A percentile compares a stretch with the other conserved stretches of the same genome.
These are phyloP conservation scores for Penicillium pancosmium DNA, from an alignment of 495 filamentous ascomycete species.

Conservation along the genomic window DNA sequence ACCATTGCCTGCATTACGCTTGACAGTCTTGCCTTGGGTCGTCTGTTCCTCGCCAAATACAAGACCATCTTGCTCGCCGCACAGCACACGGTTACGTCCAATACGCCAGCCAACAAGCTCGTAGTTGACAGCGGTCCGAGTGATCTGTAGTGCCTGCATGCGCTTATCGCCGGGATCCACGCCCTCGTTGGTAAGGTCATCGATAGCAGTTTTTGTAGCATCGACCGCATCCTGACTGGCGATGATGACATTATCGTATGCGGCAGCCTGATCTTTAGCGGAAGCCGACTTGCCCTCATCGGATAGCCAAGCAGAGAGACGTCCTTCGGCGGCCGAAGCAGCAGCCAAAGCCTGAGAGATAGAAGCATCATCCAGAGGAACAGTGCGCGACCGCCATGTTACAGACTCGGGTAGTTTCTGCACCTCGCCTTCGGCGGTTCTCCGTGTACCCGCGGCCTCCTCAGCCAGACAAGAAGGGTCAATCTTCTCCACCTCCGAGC, in stretches of 20 bases:
- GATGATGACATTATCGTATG: constrained; percentile 88
- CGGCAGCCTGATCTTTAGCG: constrained; percentile 65
- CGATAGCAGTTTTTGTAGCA: constrained; percentile 87
- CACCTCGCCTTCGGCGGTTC: constrained; percentile 48
- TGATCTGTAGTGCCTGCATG: constrained; percentile 92
- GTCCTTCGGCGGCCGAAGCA: constrained; percentile 55
- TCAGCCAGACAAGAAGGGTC: constrained; percentile 69
- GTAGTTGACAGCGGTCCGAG: constrained; percentile 89
- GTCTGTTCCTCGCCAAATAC: constrained; percentile 57
- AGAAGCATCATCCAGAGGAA: constrained; percentile 88
- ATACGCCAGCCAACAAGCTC: constrained; percentile 92
- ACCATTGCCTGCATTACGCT: constrained; percentile 63
- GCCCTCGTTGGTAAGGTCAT: constrained; percentile 81
- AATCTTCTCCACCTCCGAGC: constrained; percentile 68
- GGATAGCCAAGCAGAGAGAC: constrained; percentile 49
- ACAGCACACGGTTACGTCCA: constrained; percentile 86
- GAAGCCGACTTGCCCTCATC: constrained; percentile 41
- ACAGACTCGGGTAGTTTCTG: constrained; percentile 74
- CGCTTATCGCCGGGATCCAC: constrained; percentile 81
- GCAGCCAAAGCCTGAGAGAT: constrained; percentile 75
- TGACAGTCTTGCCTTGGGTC: constrained; percentile 50
- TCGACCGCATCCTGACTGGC: constrained; percentile 94
- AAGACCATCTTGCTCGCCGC: constrained; percentile 76
- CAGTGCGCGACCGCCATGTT: constrained; percentile 85
- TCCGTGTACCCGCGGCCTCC: constrained; percentile 59